phyloP scores from a whole-genome alignment of 2,329 filamentous ascomycete genomes.

The Colletotrichum agaves region DNA sequence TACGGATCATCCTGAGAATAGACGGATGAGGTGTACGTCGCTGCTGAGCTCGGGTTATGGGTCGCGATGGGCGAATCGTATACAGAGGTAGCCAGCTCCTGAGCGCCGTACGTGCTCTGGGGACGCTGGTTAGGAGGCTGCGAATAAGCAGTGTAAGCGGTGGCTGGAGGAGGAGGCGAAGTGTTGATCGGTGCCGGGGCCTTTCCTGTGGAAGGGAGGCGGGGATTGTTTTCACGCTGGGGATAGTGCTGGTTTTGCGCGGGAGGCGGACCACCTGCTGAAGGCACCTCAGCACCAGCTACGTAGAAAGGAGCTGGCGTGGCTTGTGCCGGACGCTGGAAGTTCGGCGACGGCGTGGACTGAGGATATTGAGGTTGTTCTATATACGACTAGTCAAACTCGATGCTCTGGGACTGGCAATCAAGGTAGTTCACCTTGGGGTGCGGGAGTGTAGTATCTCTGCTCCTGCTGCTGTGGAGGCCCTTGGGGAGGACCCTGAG shows the following conservation, averaged over 20 bases:
- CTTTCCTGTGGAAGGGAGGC: constrained; percentile 58
- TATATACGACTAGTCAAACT: constrained; percentile 45
- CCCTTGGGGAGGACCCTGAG: constrained; percentile 44
- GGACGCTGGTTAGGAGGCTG: constrained; percentile 65
- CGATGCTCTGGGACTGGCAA: constrained; percentile 26
- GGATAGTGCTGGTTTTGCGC: constrained; percentile 60
- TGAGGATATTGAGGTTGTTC: constrained; percentile 59
- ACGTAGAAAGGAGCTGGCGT: constrained; percentile 73
- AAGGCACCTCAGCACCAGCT: constrained; percentile 65
- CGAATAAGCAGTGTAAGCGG: constrained; percentile 60
- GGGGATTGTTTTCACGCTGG: constrained; percentile 61
- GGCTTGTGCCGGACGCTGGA: constrained; percentile 62
- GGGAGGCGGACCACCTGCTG: constrained; percentile 46
- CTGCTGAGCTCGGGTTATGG: constrained; percentile 57
- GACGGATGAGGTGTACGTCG: constrained; percentile 58
- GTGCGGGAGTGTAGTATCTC: constrained; percentile 75
- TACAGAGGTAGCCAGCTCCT: constrained; percentile 81
- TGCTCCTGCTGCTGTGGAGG: constrained; percentile 45
- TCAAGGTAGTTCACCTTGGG: constrained; percentile 55
- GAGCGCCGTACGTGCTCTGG: constrained; percentile 76
- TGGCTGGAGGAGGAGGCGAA: constrained; percentile 60
- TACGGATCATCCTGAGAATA: constrained; percentile 64
- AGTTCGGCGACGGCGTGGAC: constrained; percentile 63
- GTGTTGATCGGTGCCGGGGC: constrained; percentile 63
- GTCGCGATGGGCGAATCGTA: constrained; percentile 78